phyloP scores from a whole-genome alignment of 805 yeast genomes.

The Cyberlindnera amylophila region DNA sequence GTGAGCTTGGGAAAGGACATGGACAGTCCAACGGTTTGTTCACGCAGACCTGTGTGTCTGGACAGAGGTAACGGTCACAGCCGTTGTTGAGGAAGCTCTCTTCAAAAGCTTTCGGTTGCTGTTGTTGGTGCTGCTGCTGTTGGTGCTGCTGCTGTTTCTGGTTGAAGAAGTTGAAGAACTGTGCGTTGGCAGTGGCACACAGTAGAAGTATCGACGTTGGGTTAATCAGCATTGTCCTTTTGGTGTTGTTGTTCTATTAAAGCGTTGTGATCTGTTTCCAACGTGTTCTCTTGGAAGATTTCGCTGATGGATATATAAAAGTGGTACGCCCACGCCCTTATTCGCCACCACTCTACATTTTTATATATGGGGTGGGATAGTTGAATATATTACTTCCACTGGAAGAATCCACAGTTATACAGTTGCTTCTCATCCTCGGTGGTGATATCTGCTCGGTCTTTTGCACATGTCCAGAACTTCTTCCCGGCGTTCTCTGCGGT shows the following conservation, averaged over 20 bases:
- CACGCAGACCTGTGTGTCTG: constrained; percentile 80
- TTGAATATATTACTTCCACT: constrained; percentile 47
- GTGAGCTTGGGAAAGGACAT: constrained; percentile 84
- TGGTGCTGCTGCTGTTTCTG: constrained; percentile 30
- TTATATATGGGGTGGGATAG: too few species aligned
- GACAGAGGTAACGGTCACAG: constrained; percentile 73
- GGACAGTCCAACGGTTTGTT: constrained; percentile 70
- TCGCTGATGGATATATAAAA: too few species aligned
- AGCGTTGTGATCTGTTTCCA: too few species aligned
- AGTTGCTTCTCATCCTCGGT: constrained; percentile 20
- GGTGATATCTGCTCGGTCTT: constrained; percentile 30
- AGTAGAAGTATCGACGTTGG: neutral
- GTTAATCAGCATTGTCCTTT: neutral
- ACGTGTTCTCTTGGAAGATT: too few species aligned
- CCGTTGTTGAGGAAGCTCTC: constrained; percentile 34
- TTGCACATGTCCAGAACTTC: constrained; percentile 52
- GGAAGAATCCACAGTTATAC: constrained; percentile 48
- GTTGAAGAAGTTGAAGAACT: constrained; percentile 43
- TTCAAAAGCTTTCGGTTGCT: constrained; percentile 30
- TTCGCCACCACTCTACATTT: too few species aligned
- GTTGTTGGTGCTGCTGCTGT: constrained; percentile 36
- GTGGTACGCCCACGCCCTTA: too few species aligned
- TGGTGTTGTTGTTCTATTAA: neutral
- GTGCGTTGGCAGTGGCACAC: constrained; percentile 27
- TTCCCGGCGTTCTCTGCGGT: constrained; percentile 42